Evolutionary conservation across 2,329 filamentous ascomycete species (phyloP).

Genomic region (Epichloe elymi): DNA sequence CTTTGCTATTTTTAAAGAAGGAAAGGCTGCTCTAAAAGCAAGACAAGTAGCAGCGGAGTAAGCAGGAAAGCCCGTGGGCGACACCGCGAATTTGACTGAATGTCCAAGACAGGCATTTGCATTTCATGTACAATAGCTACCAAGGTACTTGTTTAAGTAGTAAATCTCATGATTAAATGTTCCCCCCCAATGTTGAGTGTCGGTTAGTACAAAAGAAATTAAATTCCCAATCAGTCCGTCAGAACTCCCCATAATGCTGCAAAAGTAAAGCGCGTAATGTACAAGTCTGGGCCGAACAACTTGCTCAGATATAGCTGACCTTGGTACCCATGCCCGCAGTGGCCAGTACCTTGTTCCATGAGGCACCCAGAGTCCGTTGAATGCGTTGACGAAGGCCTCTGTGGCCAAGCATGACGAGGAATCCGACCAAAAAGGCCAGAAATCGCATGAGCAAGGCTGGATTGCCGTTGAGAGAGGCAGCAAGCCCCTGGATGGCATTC

Average conservation of each 20-base stretch:
- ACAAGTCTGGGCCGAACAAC: neutral
- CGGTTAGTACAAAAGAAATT: neutral
- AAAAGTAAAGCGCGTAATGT: slow-evolving; percentile 7
- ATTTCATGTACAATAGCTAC: neutral
- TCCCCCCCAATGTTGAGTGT: neutral
- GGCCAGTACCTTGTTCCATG: slow-evolving; percentile 68
- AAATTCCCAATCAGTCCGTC: neutral
- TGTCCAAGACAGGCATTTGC: no score
- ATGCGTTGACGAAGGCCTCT: slow-evolving; percentile 64
- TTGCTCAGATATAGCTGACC: slow-evolving; percentile 74
- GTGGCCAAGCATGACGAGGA: slow-evolving; percentile 64
- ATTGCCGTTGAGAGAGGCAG: slow-evolving; percentile 38
- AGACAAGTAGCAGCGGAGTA: no score
- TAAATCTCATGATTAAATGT: neutral
- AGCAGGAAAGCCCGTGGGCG: no score
- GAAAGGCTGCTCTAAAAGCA: no score
- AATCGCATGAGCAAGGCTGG: slow-evolving; percentile 46
- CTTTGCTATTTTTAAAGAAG: no score
- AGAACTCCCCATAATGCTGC: slow-evolving; percentile 18
- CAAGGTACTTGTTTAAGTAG: neutral
- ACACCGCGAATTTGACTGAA: no score
- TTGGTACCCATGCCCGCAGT: slow-evolving; percentile 96
- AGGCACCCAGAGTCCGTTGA: slow-evolving; percentile 50
- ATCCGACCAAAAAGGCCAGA: slow-evolving; percentile 65
- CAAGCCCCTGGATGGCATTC: slow-evolving; percentile 36